Evolutionary conservation across 306 rosid genomes (phyloP), one percentile per base, ranked within the genome.

Genomic region (Aeschynomene evenia): DNA sequence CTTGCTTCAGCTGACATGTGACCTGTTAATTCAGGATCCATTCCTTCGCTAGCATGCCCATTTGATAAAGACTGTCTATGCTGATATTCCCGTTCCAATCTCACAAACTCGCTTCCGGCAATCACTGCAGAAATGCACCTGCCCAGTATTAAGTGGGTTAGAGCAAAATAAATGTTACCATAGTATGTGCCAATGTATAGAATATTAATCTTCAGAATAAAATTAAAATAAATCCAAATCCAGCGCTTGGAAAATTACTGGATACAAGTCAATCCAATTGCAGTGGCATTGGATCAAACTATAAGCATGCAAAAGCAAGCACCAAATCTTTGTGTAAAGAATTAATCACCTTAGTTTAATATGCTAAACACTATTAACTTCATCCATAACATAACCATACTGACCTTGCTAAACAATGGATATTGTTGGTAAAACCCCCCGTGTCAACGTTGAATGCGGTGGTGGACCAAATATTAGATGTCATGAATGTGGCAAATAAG

Each of bases 391-490:
- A 57, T 59, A 76, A 53, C 73, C 61, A 75, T 72, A 29, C 81
- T 22, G 71, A 94, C 98, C 97, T 90, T 79, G 97, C 96, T 79
- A 94, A 79, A 87, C 98, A 94, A 73, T 94, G 86, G 51, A 94
- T 84, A 69, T 94, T 94, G 84, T 91, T 94, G 73, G 84, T 94
- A 84, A 94, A 94, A 60, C 98, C 98, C 60, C 89, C 92, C 0
- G 98, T 90, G 72, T 90, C 98, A 56, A 94, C 95, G 54, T 94
- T 94, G 86, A 94, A 94, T 76, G 97, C 97, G 0, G 98, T 88
- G 54, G 89, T 85, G 68, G 79, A 76, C 98, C 98, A 94, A 73
- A 94, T 82, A 80, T 75, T 90, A 71, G 97, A 90, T 51, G 92
- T 91, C 97, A 94, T 90, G 80, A 94, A 90, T 67, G 96, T 85